Percentiles rank a stretch among this genome's conserved stretches.
phyloP scores from a whole-genome alignment of 108 stramenopile species.

The Thalassiosira profunda region DNA sequence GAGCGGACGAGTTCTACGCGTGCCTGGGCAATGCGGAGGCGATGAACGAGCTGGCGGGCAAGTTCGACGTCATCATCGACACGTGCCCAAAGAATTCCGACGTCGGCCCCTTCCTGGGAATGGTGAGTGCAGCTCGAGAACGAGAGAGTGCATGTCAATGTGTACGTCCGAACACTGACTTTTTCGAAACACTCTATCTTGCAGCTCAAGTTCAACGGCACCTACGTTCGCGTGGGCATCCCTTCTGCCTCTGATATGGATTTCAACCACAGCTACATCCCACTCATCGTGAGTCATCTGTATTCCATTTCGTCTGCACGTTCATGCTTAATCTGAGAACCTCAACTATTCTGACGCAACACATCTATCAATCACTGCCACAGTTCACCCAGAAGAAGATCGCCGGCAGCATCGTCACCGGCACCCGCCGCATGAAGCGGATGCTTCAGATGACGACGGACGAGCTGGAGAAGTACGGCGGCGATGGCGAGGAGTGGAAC shows the following conservation, averaged over 20 bases:
- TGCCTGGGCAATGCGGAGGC: slow-evolving; percentile 13
- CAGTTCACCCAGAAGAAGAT: slow-evolving; percentile 37
- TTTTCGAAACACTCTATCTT: too few relatives aligned
- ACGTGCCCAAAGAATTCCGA: slow-evolving; percentile 21
- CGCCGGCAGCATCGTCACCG: slow-evolving; percentile 36
- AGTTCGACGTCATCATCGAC: slow-evolving; percentile 30
- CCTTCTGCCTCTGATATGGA: slow-evolving; percentile 18
- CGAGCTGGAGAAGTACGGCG: slow-evolving; percentile 1
- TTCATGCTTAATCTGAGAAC: not conserved
- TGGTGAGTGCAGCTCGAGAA: too few relatives aligned
- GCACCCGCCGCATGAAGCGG: slow-evolving; percentile 16
- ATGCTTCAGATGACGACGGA: slow-evolving; percentile 21
- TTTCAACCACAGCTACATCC: slow-evolving; percentile 14
- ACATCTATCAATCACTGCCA: not conserved
- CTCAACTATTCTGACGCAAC: not conserved
- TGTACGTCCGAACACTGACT: too few relatives aligned
- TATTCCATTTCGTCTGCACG: not conserved
- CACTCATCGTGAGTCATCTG: slow-evolving; percentile 4
- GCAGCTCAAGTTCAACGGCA: slow-evolving; percentile 32
- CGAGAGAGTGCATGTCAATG: too few relatives aligned
- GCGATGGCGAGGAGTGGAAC: slow-evolving; percentile 15
- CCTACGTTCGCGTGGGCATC: slow-evolving; percentile 26
- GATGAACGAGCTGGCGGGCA: slow-evolving; percentile 17
- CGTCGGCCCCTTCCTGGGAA: slow-evolving; percentile 10
- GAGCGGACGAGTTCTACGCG: slow-evolving; percentile 25